Base-by-base conservation (phyloP, 1,139 yeast genomes). In the Chernovozyma sophiae-reginae region DNA sequence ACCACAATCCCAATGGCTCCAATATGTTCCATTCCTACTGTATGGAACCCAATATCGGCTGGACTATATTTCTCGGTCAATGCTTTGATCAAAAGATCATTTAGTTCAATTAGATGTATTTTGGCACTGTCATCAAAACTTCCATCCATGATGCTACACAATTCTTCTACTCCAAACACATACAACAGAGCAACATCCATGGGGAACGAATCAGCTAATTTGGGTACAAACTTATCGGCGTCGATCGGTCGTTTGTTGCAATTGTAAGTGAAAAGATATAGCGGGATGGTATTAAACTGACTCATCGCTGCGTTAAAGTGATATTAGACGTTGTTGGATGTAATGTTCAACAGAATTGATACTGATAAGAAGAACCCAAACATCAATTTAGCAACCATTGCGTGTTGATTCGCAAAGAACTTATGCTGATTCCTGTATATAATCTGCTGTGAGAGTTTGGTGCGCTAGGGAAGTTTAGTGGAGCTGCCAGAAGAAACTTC, bases 131-230 rank as follows among this genome's bases (percentile, higher is more conserved):
- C 55, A 2, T 60, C 59, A 38, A 78, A 73, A 7, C 83, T 68
- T 1, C 86, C 84, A 35, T 83, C 83, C 50, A 82, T 54, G 2
- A 84, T 67, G 1, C 84, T 63, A 31, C 86, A 74, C 23, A 85
- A 55, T 54, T 89, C 97, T 55, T 89, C 89, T 36, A 87, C 72
- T 1, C 86, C 94, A 52, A 86, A 72, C 0, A 74, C 86, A 39
- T 77, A 72, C 10, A 85, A 44, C 8, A 53, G 44, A 1, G 84
- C 77, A 3, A 63, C 47, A 2, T 50, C 47, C 1, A 49, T 44
- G 2, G 75, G 76, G 13, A 71, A 48, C 17, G 58, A 49, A 13
- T 46, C 52, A 2, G 41, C 38, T 4, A 68, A 36, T 33, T 56
- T 56, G 13, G 53, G 41, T 6, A 52, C 36, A 25, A 67, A 58